Base-by-base conservation (phyloP, 768 basidiomycete genomes). In the Galerina marginata region DNA sequence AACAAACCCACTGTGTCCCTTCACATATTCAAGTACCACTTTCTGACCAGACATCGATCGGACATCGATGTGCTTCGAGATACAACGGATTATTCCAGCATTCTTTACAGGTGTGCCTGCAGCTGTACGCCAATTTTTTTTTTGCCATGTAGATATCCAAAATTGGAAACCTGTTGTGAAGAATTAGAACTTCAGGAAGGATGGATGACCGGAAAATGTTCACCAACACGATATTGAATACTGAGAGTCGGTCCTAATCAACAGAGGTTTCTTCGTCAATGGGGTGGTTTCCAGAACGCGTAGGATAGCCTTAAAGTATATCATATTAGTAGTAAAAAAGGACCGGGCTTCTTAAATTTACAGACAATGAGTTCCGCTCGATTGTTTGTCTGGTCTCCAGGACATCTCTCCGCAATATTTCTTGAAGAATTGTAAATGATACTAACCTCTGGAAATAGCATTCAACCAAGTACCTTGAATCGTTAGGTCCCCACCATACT, bases 351-450 rank as follows among this genome's bases (percentile, higher is more conserved):
- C 38, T 29, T 26, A 39, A 6, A 56, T 23, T 20, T 10, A 79
- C 84, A 56, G 58, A 93, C 95, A 56, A 95, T 86, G 36, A 96
- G 80, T 71, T 97, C 95, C 10, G 94, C 95, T 29, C 94, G 78
- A 61, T 95, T 94, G 69, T 95, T 95, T 2, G 93, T 94, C 68
- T 94, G 93, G 56, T 77, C 82, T 3, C 92, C 92, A 3, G 91
- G 91, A 72, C 90, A 92, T 38, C 92, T 81, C 71, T 96, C 94
- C 2, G 88, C 82, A 2, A 95, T 69, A 66, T 96, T 96, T 57
- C 94, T 96, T 57, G 11, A 45, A 50, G 33, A 2, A 33, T 44
- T 26, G 60, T 15, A 49, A 56, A 53, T 50, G 42, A 15, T 15
- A 39, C 38, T 15, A 52, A 42, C n/a, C 25, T 14, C n/a, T 36